Evolutionary conservation across 2,329 filamentous ascomycete genomes (phyloP).

Genomic region (Epichloe festucae): DNA sequence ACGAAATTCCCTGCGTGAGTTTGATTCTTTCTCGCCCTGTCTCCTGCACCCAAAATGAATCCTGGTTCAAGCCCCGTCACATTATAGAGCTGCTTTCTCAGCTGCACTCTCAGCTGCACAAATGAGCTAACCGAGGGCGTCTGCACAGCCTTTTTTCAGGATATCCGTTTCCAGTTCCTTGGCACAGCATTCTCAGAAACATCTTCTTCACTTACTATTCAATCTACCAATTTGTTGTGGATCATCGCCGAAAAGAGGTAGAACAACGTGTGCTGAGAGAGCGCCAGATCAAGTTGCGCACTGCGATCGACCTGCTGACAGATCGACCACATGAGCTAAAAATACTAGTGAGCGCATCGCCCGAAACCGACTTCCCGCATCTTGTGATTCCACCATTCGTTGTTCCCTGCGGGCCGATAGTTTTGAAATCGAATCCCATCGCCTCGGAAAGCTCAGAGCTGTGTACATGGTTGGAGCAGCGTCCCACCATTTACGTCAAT

Average conservation of each 20-base stretch:
- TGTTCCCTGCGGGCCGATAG: constrained; percentile 32
- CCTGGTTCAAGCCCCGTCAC: no score
- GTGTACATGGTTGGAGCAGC: constrained; percentile 25
- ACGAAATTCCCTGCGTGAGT: no score
- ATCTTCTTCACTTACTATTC: background rate
- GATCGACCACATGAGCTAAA: background rate
- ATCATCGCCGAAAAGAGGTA: background rate
- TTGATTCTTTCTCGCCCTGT: no score
- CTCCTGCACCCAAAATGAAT: no score
- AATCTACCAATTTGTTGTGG: background rate
- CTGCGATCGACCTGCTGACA: background rate
- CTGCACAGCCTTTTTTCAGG: no score
- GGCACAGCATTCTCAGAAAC: constrained; percentile 6
- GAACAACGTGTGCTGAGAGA: background rate
- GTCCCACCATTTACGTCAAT: constrained; percentile 33
- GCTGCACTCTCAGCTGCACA: no score
- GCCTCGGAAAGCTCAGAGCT: constrained; percentile 16
- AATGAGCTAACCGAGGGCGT: no score
- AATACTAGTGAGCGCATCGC: background rate
- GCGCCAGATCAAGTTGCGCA: background rate
- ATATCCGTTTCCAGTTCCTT: no score
- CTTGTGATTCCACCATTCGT: constrained; percentile 25
- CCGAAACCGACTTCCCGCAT: constrained; percentile 22
- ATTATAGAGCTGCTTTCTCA: no score
- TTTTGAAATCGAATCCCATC: constrained; percentile 22